Conservation (phyloP, 495 filamentous ascomycete genomes). For the Lasiosphaeria hispida region DNA sequence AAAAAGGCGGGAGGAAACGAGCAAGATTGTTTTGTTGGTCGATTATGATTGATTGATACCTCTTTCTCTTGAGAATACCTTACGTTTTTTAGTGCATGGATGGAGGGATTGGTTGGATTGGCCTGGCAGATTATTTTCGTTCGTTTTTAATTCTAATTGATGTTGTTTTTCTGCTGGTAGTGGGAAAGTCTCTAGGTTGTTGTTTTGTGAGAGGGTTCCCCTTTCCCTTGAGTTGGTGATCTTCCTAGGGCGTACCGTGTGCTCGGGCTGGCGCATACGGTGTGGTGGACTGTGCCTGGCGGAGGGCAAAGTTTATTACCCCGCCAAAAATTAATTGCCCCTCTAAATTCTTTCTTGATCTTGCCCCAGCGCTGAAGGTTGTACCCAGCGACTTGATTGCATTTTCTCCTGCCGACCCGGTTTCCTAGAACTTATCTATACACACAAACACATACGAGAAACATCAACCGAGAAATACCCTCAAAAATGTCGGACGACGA, state of each 20-base stretch:
- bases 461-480: neutral
- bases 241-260: neutral
- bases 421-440: no score
- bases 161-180: neutral
- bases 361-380: no score
- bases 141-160: constrained; percentile 19
- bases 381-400: no score
- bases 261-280: neutral
- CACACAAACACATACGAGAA: neutral
- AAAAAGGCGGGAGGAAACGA: neutral
- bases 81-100: neutral
- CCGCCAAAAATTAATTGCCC: constrained; percentile 26
- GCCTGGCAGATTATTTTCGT: neutral
- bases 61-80: neutral
- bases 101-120: neutral
- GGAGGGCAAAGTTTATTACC: constrained; percentile 2
- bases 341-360: constrained; percentile 22
- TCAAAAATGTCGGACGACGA: constrained; percentile 64
- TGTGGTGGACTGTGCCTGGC: neutral
- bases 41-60: constrained; percentile 2
- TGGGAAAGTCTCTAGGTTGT: no score
- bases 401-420: no score
- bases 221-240: neutral
- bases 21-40: neutral
- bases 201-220: constrained; percentile 6